Conservation (phyloP, 1,284 basidiomycete genomes). For the Cystobasidium slooffiae region DNA sequence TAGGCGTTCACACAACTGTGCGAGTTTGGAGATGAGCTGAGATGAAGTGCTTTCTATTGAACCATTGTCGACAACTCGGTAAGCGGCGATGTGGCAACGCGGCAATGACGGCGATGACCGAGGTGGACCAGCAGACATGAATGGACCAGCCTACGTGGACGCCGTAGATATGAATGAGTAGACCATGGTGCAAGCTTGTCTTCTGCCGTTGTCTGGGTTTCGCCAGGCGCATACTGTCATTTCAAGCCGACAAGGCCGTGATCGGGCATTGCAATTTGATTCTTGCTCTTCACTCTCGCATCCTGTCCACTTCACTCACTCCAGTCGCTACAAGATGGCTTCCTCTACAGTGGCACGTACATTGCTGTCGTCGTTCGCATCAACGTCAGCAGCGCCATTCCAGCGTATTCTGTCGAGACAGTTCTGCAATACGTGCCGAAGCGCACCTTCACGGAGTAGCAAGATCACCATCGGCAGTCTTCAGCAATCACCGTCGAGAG, state of each 20-base stretch:
- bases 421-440: conserved; percentile 2
- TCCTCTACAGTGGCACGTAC: conserved; percentile 1
- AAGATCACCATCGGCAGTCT: conserved; percentile 7
- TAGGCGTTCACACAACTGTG: neutral
- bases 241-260: neutral
- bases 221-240: neutral
- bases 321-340: neutral
- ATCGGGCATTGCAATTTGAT: neutral
- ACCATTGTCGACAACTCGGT: neutral
- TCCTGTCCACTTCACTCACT: too few relatives aligned
- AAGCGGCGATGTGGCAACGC: conserved; percentile 9
- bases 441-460: conserved; percentile 5
- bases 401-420: conserved; percentile 3
- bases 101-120: neutral
- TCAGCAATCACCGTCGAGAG: too few relatives aligned
- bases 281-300: too few relatives aligned
- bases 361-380: neutral
- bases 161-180: neutral
- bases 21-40: neutral
- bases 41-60: neutral
- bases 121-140: neutral
- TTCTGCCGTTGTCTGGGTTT: conserved; percentile 1
- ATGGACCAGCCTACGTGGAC: neutral
- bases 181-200: neutral
- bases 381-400: too few relatives aligned